Percentiles rank a stretch among this genome's conserved stretches.
These are phyloP conservation scores for Eucalyptus cloeziana DNA, from an alignment of 345 rosid species.

Conservation along the genomic window DNA sequence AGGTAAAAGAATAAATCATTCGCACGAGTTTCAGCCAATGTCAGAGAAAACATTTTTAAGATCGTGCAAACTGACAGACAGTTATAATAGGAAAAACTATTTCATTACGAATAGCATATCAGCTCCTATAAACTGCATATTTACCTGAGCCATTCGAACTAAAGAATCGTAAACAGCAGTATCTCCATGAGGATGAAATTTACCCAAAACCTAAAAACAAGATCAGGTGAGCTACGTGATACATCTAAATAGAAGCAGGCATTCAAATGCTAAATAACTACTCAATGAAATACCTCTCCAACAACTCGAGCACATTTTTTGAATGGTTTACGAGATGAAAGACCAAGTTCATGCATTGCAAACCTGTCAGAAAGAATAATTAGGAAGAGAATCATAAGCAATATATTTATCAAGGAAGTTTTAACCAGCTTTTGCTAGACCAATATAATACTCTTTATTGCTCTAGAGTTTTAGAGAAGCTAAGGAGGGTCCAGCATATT, in stretches of 20 bases:
- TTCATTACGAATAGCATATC: neutral
- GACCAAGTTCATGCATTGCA: constrained; percentile 96
- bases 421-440: neutral
- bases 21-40: neutral
- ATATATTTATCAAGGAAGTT: neutral
- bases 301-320: constrained; percentile 98
- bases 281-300: constrained; percentile 58
- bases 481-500: neutral
- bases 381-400: neutral
- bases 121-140: neutral
- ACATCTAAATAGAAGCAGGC: neutral
- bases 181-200: constrained; percentile 97
- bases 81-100: neutral
- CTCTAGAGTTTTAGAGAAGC: neutral
- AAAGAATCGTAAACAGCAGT: constrained; percentile 86
- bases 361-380: constrained; percentile 30
- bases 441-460: neutral
- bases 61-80: neutral
- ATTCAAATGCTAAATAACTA: neutral
- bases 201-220: constrained; percentile 66
- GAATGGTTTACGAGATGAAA: constrained; percentile 80
- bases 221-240: neutral
- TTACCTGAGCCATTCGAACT: constrained; percentile 99
- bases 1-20: neutral
- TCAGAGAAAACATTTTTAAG: neutral